These are phyloP conservation scores for Claviceps sp. DNA, from an alignment of 2,329 filamentous ascomycete genomes.

Conservation along the genomic window DNA sequence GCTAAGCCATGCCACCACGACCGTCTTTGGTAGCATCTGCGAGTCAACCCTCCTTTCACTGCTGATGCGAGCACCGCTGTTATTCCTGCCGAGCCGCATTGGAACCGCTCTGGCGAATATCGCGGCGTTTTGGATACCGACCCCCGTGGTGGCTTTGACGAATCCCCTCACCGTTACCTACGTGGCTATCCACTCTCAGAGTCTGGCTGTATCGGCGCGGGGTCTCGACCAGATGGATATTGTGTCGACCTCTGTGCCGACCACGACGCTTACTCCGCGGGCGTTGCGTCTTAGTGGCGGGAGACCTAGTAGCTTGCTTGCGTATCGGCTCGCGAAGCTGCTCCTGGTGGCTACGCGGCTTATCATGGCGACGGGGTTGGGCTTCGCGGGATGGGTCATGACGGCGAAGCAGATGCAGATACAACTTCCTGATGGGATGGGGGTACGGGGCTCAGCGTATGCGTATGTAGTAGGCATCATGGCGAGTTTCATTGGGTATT, in stretches of 20 bases:
- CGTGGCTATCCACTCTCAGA: slow-evolving; percentile 82
- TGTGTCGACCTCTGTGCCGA: slow-evolving; percentile 57
- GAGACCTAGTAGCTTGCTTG: slow-evolving; percentile 46
- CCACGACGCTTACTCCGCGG: slow-evolving; percentile 53
- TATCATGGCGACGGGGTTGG: slow-evolving; percentile 79
- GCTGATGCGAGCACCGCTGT: slow-evolving; percentile 68
- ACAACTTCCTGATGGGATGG: slow-evolving; percentile 35
- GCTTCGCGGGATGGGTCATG: slow-evolving; percentile 93
- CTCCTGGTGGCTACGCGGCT: slow-evolving; percentile 82
- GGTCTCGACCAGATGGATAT: slow-evolving; percentile 74
- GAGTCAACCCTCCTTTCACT: slow-evolving; percentile 73
- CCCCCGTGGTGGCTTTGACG: slow-evolving; percentile 71
- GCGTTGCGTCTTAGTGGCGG: slow-evolving; percentile 31
- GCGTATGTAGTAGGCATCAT: slow-evolving; percentile 89
- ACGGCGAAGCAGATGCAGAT: slow-evolving; percentile 69
- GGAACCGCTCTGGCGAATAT: slow-evolving; percentile 55
- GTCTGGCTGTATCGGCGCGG: slow-evolving; percentile 62
- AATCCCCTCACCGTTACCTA: slow-evolving; percentile 90
- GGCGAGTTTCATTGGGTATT: slow-evolving; percentile 90
- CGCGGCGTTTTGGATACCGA: slow-evolving; percentile 69
- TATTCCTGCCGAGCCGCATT: slow-evolving; percentile 64
- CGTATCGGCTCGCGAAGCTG: slow-evolving; percentile 83
- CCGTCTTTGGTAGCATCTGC: slow-evolving; percentile 85
- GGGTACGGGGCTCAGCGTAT: slow-evolving; percentile 69
- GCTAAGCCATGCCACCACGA: slow-evolving; percentile 66